These are phyloP conservation scores for Sequoia sempervirens DNA, from an alignment of 75 land plant genomes.

Conservation along the genomic window DNA sequence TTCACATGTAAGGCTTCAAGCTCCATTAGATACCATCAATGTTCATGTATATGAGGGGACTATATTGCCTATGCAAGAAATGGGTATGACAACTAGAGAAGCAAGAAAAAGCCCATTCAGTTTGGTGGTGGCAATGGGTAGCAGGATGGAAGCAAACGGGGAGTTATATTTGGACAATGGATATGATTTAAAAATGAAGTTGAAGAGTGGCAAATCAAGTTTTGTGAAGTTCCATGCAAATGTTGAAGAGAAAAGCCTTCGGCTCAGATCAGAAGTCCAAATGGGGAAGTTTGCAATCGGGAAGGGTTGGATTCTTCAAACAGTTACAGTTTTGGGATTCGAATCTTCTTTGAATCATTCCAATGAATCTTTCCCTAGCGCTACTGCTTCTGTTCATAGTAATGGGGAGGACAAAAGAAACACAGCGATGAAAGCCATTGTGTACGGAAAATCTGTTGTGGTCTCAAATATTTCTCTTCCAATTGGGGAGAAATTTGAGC, in stretches of 20 bases:
- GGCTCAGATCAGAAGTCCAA: constrained; percentile 41
- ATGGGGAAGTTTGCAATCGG: constrained; percentile 52
- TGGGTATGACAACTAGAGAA: constrained; percentile 40
- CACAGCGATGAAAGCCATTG: not conserved
- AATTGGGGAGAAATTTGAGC: constrained; percentile 18
- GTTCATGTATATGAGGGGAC: constrained; percentile 62
- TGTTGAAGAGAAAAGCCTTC: constrained; percentile 14
- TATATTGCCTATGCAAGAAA: constrained; percentile 70
- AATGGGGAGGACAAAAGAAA: not conserved
- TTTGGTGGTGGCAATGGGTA: constrained; percentile 33
- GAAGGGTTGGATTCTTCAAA: constrained; percentile 40
- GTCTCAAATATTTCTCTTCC: constrained; percentile 15
- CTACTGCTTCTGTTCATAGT: constrained; percentile 1
- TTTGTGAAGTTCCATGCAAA: constrained; percentile 44
- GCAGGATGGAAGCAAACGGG: constrained; percentile 43
- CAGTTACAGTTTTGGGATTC: constrained; percentile 56
- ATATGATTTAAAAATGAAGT: constrained; percentile 63
- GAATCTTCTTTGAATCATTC: not conserved
- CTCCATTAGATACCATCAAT: constrained; percentile 57
- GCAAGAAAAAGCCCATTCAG: constrained; percentile 61
- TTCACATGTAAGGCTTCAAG: constrained; percentile 33
- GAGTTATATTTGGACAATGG: constrained; percentile 65
- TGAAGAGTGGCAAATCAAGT: constrained; percentile 47
- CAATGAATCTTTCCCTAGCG: not conserved
- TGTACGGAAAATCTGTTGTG: not conserved